These are phyloP conservation scores for Tardiomyces depauwii DNA, from an alignment of 1,139 yeast species.

Conservation along the genomic window DNA sequence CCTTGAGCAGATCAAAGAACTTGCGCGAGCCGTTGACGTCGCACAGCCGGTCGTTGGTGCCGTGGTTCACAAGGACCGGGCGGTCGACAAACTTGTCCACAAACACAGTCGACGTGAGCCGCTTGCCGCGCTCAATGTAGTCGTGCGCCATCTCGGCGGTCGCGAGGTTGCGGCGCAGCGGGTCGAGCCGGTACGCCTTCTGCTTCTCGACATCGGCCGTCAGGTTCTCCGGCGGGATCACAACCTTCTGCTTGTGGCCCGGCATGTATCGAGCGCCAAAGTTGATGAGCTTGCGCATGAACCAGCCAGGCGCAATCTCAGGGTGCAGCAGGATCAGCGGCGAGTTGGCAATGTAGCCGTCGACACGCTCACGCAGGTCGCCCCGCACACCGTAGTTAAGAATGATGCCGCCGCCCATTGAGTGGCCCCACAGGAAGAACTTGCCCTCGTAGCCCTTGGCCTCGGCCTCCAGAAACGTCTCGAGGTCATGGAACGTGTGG, in stretches of 20 bases:
- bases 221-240: conserved; percentile 41
- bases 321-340: conserved; percentile 55
- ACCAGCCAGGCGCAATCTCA: conserved; percentile 42
- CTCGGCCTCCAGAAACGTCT: conserved; percentile 8
- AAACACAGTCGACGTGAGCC: conserved; percentile 33
- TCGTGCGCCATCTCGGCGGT: conserved; percentile 48
- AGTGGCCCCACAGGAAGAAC: conserved; percentile 64
- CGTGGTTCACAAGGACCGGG: conserved; percentile 44
- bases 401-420: conserved; percentile 92
- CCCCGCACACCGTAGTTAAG: conserved; percentile 70
- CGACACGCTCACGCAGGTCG: conserved; percentile 38
- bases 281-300: conserved; percentile 38
- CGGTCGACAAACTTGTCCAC: conserved; percentile 35
- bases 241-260: conserved; percentile 43
- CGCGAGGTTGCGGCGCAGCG: conserved; percentile 30
- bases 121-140: conserved; percentile 53
- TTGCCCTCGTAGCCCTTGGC: conserved; percentile 28
- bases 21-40: conserved; percentile 7
- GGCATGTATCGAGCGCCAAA: conserved; percentile 43
- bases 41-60: conserved; percentile 28
- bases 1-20: conserved; percentile 11
- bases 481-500: conserved; percentile 53
- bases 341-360: conserved; percentile 49
- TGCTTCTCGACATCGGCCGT: conserved; percentile 37
- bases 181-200: conserved; percentile 16